Conservation (phyloP, 768 basidiomycete genomes). For the Auriscalpium orientale region DNA sequence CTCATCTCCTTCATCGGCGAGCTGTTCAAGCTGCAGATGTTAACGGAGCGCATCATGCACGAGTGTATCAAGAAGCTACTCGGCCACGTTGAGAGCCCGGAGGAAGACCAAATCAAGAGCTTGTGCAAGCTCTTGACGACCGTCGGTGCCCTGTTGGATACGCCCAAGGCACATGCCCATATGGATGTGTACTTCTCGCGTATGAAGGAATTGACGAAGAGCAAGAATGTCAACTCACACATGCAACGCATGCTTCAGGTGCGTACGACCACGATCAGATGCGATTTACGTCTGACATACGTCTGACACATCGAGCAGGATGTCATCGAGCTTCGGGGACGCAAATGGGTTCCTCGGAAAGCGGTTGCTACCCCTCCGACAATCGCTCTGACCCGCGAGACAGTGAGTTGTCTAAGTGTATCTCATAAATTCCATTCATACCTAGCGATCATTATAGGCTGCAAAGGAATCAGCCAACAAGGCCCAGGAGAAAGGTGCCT, state of each 20-base stretch:
- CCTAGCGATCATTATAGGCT: conserved; percentile 40
- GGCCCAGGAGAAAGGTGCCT: conserved; percentile 69
- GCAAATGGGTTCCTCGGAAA: conserved; percentile 74
- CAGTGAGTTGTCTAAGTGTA: conserved; percentile 41
- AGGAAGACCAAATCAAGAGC: conserved; percentile 97
- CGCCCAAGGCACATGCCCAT: conserved; percentile 69
- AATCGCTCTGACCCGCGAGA: conserved; percentile 82
- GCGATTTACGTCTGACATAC: neutral
- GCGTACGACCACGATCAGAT: conserved; percentile 17
- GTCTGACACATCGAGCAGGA: conserved; percentile 45
- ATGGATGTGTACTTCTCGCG: conserved; percentile 92
- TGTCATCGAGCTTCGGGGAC: conserved; percentile 79
- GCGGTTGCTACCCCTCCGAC: conserved; percentile 74
- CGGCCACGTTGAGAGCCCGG: conserved; percentile 87
- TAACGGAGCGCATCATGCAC: conserved; percentile 97
- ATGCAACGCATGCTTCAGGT: conserved; percentile 97
- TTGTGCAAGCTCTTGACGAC: conserved; percentile 89
- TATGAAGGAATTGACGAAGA: conserved; percentile 78
- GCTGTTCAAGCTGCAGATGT: conserved; percentile 97
- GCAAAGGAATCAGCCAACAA: conserved; percentile 36
- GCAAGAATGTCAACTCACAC: conserved; percentile 67
- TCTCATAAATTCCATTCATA: conserved; percentile 1
- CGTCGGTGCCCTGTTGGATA: conserved; percentile 82
- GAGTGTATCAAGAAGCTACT: conserved; percentile 95
- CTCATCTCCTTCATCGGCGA: conserved; percentile 98